Conservation (phyloP, 306 rosid species). For the peach (Prunus persica) region Prunus_persica_NCBIv2 NC_034011.1:19110001-19110500, state of each 20-base stretch:
- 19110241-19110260: constrained; percentile 67
- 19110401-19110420: constrained; percentile 16
- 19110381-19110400: constrained; percentile 39
- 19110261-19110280: constrained; percentile 50
- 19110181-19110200: constrained; percentile 69
- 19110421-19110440: constrained; percentile 39
- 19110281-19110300: constrained; percentile 53
- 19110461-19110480: constrained; percentile 11
- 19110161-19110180: constrained; percentile 77
- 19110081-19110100: constrained; percentile 76
- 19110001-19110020: constrained; percentile 79
- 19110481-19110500: constrained; percentile 16
- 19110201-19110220: constrained; percentile 73
- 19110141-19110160: constrained; percentile 78
- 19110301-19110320: constrained; percentile 46
- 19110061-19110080: constrained; percentile 73
- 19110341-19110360: constrained; percentile 35
- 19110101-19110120: constrained; percentile 79
- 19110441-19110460: neutral
- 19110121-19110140: constrained; percentile 68
- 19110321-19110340: constrained; percentile 40
- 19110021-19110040: constrained; percentile 66
- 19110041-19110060: constrained; percentile 71
- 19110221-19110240: constrained; percentile 70
- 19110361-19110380: constrained; percentile 54